Percentiles rank a stretch among this genome's conserved stretches.
phyloP scores from a whole-genome alignment of 2,329 filamentous ascomycete species.

The Ophiosphaerella narmari region DNA sequence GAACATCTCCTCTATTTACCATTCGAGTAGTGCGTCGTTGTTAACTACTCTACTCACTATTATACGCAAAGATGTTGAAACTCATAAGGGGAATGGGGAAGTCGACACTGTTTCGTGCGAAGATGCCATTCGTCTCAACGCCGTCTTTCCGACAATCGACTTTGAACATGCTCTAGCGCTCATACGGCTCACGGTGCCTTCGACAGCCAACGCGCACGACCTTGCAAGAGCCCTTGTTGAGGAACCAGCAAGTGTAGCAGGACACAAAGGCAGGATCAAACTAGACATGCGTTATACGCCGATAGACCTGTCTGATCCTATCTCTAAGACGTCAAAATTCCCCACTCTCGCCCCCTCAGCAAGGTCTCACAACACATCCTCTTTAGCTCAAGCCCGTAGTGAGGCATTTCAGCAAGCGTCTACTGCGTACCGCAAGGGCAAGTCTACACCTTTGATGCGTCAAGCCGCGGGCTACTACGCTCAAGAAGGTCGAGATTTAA shows the following conservation, averaged over 20 bases:
- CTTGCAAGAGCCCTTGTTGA: constrained; percentile 60
- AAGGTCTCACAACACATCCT: constrained; percentile 45
- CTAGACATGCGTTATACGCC: constrained; percentile 55
- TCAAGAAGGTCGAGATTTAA: constrained; percentile 69
- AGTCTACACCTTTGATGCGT: constrained; percentile 73
- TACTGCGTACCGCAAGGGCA: constrained; percentile 63
- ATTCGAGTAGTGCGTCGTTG: constrained; percentile 61
- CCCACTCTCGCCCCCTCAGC: constrained; percentile 34
- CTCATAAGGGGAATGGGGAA: constrained; percentile 36
- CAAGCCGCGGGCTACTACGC: constrained; percentile 78
- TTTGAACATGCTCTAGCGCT: constrained; percentile 57
- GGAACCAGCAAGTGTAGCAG: constrained; percentile 34
- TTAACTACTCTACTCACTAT: constrained; percentile 60
- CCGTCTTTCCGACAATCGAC: constrained; percentile 60
- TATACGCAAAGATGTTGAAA: constrained; percentile 53
- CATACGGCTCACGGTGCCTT: constrained; percentile 61
- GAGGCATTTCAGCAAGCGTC: constrained; percentile 63
- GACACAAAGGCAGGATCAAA: constrained; percentile 48
- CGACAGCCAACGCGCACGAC: constrained; percentile 62
- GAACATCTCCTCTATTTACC: constrained; percentile 62
- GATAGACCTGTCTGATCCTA: constrained; percentile 42
- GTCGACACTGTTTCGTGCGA: constrained; percentile 52
- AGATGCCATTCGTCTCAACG: constrained; percentile 59
- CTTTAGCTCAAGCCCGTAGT: constrained; percentile 53
- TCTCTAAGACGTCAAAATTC: constrained; percentile 31